These are phyloP conservation scores for Suhomyces prunicola DNA, from an alignment of 805 yeast genomes.

Conservation along the genomic window DNA sequence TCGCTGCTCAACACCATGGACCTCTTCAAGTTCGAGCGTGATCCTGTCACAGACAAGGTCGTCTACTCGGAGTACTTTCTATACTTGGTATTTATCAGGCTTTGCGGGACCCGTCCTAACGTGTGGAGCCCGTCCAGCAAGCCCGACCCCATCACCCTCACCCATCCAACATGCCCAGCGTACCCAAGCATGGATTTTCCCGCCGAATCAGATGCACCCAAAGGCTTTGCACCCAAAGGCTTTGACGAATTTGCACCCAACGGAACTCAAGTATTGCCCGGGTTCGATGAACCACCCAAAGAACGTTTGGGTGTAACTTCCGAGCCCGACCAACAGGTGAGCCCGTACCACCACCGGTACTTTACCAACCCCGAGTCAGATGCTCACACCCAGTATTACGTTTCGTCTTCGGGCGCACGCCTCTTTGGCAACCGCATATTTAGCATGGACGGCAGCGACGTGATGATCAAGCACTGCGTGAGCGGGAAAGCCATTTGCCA, in stretches of 20 bases:
- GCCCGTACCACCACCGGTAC: conserved; percentile 68
- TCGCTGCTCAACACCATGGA: conserved; percentile 71
- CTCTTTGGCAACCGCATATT: conserved; percentile 45
- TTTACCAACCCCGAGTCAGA: conserved; percentile 90
- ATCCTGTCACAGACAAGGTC: conserved; percentile 53
- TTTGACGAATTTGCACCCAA: not conserved
- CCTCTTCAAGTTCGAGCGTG: conserved; percentile 65
- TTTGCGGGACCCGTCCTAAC: conserved; percentile 69
- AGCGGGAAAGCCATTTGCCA: conserved; percentile 79
- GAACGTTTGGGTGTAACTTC: not conserved
- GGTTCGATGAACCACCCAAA: too few species aligned
- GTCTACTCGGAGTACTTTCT: conserved; percentile 61
- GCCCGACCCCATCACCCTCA: conserved; percentile 38
- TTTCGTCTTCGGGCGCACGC: conserved; percentile 62
- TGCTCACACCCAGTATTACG: conserved; percentile 75
- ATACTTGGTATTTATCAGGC: conserved; percentile 55
- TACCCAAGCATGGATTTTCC: too few species aligned
- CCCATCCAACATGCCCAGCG: too few species aligned
- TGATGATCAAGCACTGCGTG: conserved; percentile 45
- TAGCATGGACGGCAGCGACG: conserved; percentile 14
- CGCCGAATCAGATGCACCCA: too few species aligned
- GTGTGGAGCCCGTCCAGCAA: conserved; percentile 59
- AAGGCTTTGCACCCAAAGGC: too few species aligned
- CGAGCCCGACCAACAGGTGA: too few species aligned
- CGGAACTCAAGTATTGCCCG: too few species aligned